phyloP scores from a whole-genome alignment of 2,329 filamentous ascomycete species.

The Diatrype stigma region DNA sequence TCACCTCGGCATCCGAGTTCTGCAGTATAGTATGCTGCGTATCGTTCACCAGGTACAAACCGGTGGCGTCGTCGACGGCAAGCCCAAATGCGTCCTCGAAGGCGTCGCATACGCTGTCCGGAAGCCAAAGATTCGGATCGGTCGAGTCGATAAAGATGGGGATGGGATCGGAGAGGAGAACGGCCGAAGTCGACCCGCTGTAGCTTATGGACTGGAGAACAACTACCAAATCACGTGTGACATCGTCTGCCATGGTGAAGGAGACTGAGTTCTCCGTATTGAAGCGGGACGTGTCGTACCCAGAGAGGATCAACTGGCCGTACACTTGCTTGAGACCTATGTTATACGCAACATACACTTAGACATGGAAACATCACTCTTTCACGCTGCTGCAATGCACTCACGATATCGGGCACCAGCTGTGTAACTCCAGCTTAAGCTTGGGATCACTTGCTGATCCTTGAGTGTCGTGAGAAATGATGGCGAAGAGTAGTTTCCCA shows the following conservation, averaged over 20 bases:
- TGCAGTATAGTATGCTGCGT: constrained; percentile 26
- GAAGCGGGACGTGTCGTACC: constrained; percentile 38
- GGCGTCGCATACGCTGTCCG: constrained; percentile 25
- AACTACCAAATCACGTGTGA: constrained; percentile 33
- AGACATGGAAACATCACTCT: too few species aligned
- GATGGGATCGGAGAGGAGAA: constrained; percentile 30
- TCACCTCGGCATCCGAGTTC: constrained; percentile 28
- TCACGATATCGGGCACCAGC: constrained; percentile 36
- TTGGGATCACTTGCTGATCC: constrained; percentile 32
- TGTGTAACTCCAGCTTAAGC: constrained; percentile 39
- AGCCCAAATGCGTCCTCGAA: constrained; percentile 31
- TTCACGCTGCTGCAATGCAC: constrained; percentile 9
- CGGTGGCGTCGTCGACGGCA: constrained; percentile 21
- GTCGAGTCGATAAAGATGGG: constrained; percentile 33
- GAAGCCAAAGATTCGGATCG: constrained; percentile 32
- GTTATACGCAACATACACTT: constrained; percentile 3
- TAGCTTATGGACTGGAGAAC: constrained; percentile 35
- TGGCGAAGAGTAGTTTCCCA: constrained; percentile 31
- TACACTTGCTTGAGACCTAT: constrained; percentile 32
- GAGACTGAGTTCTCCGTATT: constrained; percentile 32
- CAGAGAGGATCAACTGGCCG: constrained; percentile 35
- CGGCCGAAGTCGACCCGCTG: constrained; percentile 27
- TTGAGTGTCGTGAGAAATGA: constrained; percentile 35
- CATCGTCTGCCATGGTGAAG: constrained; percentile 31
- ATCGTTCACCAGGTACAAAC: constrained; percentile 33